A percentile compares a stretch with the other conserved stretches of the same genome.
phyloP scores from a whole-genome alignment of 1,139 yeast species.

The Suhomyces terraborum region DNA sequence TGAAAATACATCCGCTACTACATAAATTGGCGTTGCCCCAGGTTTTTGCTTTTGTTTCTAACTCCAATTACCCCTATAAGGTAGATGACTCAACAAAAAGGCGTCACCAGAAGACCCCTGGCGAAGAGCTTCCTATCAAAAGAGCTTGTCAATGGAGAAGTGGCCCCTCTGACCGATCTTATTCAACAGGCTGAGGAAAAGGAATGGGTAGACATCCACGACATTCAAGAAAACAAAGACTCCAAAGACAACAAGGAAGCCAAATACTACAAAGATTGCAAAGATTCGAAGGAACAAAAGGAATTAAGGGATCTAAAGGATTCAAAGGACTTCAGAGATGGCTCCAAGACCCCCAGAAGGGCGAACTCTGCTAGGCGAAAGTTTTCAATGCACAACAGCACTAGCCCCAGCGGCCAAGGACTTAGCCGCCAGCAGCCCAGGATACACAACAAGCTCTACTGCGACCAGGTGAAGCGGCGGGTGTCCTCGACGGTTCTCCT shows the following conservation, averaged over 20 bases:
- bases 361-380: constrained; percentile 4
- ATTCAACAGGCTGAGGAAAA: neutral
- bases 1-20: too few species aligned
- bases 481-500: constrained; percentile 14
- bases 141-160: constrained; percentile 4
- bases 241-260: neutral
- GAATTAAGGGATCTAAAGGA: neutral
- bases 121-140: constrained; percentile 11
- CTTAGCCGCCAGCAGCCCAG: constrained; percentile 29
- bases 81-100: neutral
- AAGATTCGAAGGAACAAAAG: neutral
- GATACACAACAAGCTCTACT: constrained; percentile 38
- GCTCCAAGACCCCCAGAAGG: constrained; percentile 1
- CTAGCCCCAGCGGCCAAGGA: constrained; percentile 11
- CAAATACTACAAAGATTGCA: neutral
- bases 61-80: neutral
- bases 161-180: neutral
- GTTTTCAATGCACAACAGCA: constrained; percentile 4
- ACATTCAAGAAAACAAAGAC: neutral
- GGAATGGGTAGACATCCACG: constrained; percentile 1
- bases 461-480: constrained; percentile 23
- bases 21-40: too few species aligned
- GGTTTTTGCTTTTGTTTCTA: neutral
- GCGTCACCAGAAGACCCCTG: constrained; percentile 1
- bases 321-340: neutral